Base-by-base conservation (phyloP, 805 yeast species). In the Metschnikowia shivogae region DNA sequence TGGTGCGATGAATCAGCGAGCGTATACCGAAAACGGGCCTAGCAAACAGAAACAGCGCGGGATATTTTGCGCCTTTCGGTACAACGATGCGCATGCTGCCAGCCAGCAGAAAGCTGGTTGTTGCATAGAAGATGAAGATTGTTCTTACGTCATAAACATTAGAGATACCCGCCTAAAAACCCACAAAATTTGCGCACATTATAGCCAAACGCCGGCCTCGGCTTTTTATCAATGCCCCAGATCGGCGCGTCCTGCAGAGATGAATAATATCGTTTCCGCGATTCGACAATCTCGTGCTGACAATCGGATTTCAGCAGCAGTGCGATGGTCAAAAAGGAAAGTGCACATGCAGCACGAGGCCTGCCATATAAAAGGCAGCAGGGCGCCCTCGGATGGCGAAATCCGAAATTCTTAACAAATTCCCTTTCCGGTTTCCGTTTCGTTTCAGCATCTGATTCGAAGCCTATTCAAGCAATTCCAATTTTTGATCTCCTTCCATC, bases 201-300 rank as follows among this genome's bases (percentile, higher is more conserved):
- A n/a, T 10, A 19, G 26, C 27, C 19, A 19, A 37, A 20, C 27
- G 28, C 40, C 34, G 40, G 40, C 17, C 11, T 37, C 40, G 40
- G 40, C 34, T n/a, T 13, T 31, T 8, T 4, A 34, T 12, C 12
- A 39, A 20, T 1, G 41, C 34, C 39, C 42, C 27, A 37, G 45
- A 35, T 45, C 44, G 45, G 42, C 19, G 20, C 27, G n/a, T 14
- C 42, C 48, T 45, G 48, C 52, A 48, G 41, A 35, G 53, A 49
- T 51, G 48, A 51, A 42, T 51, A 51, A 51, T 51, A 31, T 36
- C 42, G 44, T 35, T 28, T 4, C 36, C 33, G 41, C 44, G 38
- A 51, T 51, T 51, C 36, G 55, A 35, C 38, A 42, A 13, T 31
- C 34, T 32, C 35, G 36, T 39, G 42, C 42, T 32, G 28, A 24